A percentile compares a stretch with the other conserved stretches of the same genome.
These are phyloP conservation scores for Candida nitratophila DNA, from an alignment of 805 yeast genomes.

Conservation along the genomic window DNA sequence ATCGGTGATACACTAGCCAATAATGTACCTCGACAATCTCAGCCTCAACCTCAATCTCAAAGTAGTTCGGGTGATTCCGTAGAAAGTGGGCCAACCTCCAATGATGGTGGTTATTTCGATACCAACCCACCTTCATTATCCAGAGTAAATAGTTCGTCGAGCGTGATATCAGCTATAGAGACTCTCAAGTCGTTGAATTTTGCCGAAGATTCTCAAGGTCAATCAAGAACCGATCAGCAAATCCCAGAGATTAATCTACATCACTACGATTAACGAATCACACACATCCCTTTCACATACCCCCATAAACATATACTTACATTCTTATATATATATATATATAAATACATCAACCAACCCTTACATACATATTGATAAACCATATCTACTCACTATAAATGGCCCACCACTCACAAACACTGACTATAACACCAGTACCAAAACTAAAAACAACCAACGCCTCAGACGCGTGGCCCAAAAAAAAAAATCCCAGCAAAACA, in stretches of 20 bases:
- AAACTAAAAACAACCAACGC: too few species aligned
- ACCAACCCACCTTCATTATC: background rate
- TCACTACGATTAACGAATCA: background rate
- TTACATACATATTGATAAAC: background rate
- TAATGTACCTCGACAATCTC: background rate
- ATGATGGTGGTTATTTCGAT: background rate
- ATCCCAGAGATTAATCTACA: background rate
- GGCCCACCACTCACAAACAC: too few species aligned
- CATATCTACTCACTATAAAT: background rate
- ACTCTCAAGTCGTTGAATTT: background rate
- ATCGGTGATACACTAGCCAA: conserved; percentile 13
- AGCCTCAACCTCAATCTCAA: background rate
- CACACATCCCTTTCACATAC: background rate
- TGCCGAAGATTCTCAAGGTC: background rate
- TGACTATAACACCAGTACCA: too few species aligned
- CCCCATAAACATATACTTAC: too few species aligned
- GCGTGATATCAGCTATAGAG: background rate
- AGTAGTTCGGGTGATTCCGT: too few species aligned
- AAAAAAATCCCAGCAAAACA: too few species aligned
- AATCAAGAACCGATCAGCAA: too few species aligned
- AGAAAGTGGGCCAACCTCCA: too few species aligned
- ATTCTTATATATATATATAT: too few species aligned
- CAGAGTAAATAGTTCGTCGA: background rate
- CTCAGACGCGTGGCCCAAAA: too few species aligned
- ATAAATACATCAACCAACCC: background rate